Evolutionary conservation across 73 alveolate genomes (phyloP).

Genomic region (Tetrahymena thermophila): DNA sequence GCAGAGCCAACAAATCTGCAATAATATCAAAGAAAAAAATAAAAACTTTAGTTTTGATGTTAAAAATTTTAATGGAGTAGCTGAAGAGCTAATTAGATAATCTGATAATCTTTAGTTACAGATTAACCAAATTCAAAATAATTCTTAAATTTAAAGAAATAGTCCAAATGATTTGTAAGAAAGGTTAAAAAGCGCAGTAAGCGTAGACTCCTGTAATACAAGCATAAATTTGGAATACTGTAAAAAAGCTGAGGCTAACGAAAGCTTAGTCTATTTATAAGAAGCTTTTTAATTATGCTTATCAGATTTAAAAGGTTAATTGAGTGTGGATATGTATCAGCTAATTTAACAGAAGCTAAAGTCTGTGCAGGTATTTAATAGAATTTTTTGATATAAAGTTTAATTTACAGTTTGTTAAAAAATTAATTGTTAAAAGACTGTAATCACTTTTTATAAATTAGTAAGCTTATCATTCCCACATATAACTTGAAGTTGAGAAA

Average conservation of each 20-base stretch:
- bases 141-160: not conserved
- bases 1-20: not conserved
- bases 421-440: not conserved
- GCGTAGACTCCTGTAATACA: not conserved
- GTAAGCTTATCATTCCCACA: not conserved
- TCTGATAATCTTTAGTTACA: not conserved
- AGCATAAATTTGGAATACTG: not conserved
- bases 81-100: not conserved
- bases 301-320: not conserved
- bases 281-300: not conserved
- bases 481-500: not conserved
- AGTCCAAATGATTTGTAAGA: not conserved
- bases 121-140: not conserved
- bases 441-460: not conserved
- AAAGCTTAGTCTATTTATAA: not conserved
- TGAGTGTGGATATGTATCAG: not conserved
- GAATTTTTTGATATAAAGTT: not conserved
- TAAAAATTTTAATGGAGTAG: not conserved
- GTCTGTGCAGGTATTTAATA: not conserved
- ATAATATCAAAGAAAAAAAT: not conserved
- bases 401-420: not conserved
- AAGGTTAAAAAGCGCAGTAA: not conserved
- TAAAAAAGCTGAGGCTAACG: not conserved
- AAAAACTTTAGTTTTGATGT: not conserved
- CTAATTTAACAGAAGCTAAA: not conserved